A percentile compares a stretch with the other conserved stretches of the same genome.
Evolutionary conservation across 2,329 filamentous ascomycete genomes (phyloP).

Genomic region (Apiospora arundinis): DNA sequence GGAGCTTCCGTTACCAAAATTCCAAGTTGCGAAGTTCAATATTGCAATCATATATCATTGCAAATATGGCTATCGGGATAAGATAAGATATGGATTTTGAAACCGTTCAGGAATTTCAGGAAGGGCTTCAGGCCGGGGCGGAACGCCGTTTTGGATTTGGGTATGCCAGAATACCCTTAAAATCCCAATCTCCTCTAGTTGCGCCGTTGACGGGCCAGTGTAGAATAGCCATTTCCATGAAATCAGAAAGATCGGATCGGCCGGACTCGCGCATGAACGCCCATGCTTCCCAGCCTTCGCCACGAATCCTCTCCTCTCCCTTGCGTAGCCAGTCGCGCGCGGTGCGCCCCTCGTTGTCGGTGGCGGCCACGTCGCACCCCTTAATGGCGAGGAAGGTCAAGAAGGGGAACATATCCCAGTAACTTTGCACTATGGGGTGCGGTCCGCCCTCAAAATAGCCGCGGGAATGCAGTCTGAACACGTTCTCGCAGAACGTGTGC

Average conservation of each 20-base stretch:
- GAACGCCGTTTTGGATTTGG: not conserved
- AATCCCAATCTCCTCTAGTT: not conserved
- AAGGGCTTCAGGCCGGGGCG: not conserved
- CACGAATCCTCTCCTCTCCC: not conserved
- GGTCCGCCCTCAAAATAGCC: not conserved
- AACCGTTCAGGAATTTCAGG: not conserved
- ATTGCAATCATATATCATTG: not conserved
- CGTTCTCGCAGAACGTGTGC: slow-evolving; percentile 7
- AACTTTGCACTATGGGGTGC: not conserved
- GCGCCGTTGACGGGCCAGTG: not conserved
- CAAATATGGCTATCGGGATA: too few species aligned
- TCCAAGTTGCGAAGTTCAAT: too few species aligned
- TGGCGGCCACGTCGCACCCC: not conserved
- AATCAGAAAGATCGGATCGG: not conserved
- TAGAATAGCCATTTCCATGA: not conserved
- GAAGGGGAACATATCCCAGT: not conserved
- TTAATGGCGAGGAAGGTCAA: not conserved
- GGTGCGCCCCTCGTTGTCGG: not conserved
- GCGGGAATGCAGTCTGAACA: not conserved
- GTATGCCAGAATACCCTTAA: not conserved
- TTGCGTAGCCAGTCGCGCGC: not conserved
- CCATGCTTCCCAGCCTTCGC: not conserved
- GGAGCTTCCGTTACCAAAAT: not conserved
- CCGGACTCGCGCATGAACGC: not conserved
- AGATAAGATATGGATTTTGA: not conserved